phyloP scores from a whole-genome alignment of 495 filamentous ascomycete genomes.

The Durotheca rogersii region DNA sequence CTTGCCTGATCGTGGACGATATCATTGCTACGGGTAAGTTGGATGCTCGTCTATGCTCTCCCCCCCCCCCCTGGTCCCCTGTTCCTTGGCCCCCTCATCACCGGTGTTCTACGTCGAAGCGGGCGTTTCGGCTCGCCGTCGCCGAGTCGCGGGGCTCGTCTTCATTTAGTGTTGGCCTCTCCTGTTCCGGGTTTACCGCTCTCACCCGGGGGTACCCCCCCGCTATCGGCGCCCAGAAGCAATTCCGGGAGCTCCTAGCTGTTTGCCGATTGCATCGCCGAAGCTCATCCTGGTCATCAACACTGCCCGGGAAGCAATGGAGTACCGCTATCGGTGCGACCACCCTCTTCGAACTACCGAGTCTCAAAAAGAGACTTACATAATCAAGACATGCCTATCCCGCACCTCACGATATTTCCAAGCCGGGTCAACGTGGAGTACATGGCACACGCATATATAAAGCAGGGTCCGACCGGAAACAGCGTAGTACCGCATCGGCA shows the following conservation, averaged over 20 bases:
- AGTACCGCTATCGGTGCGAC: background rate
- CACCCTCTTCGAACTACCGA: background rate
- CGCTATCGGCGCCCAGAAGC: constrained; percentile 8
- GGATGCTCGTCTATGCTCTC: constrained; percentile 7
- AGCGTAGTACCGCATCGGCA: background rate
- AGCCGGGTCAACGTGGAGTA: constrained; percentile 1
- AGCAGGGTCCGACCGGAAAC: background rate
- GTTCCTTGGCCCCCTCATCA: too few species aligned
- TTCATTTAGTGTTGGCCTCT: too few species aligned
- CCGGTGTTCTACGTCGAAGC: constrained; percentile 14
- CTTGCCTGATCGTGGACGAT: constrained; percentile 91
- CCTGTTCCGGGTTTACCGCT: background rate
- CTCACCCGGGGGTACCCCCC: background rate
- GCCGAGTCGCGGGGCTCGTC: too few species aligned
- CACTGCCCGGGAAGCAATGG: constrained; percentile 2
- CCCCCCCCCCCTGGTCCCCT: background rate
- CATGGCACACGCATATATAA: background rate
- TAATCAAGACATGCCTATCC: too few species aligned
- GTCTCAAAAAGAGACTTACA: background rate
- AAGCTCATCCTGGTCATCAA: constrained; percentile 4
- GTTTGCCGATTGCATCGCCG: background rate
- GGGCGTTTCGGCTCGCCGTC: too few species aligned
- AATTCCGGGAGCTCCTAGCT: background rate
- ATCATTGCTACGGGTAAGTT: constrained; percentile 94
- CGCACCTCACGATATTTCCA: constrained; percentile 3